Evolutionary conservation across 345 rosid species (phyloP).

Genomic region (Melaleuca alternifolia): DNA sequence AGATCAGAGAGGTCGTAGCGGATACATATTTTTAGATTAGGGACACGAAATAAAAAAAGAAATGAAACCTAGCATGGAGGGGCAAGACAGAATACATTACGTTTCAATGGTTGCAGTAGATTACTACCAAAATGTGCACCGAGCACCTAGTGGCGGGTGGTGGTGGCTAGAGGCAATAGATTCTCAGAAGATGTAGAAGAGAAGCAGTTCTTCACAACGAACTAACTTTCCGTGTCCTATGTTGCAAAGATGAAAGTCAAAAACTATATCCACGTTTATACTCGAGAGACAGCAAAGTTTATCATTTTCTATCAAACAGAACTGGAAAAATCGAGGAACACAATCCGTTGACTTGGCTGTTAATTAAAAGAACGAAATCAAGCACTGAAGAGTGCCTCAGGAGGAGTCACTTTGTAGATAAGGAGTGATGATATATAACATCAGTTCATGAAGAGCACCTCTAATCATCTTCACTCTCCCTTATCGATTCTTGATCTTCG

Average conservation of each 20-base stretch:
- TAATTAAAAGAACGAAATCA: background rate
- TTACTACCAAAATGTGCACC: background rate
- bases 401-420: background rate
- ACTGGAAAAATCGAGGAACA: background rate
- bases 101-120: background rate
- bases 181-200: background rate
- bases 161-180: background rate
- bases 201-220: background rate
- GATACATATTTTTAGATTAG: background rate
- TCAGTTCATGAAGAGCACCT: background rate
- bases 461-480: constrained; percentile 40
- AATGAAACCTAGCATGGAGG: background rate
- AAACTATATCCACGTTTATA: background rate
- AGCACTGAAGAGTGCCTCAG: background rate
- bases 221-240: background rate
- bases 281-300: background rate
- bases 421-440: background rate
- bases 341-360: background rate
- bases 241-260: background rate
- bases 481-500: constrained; percentile 31
- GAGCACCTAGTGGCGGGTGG: background rate
- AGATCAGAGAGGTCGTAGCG: background rate
- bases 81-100: background rate
- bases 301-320: background rate
- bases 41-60: background rate